Evolutionary conservation across 192 early-diverging fungal species (phyloP).

Genomic region (Coemansia sp.): DNA sequence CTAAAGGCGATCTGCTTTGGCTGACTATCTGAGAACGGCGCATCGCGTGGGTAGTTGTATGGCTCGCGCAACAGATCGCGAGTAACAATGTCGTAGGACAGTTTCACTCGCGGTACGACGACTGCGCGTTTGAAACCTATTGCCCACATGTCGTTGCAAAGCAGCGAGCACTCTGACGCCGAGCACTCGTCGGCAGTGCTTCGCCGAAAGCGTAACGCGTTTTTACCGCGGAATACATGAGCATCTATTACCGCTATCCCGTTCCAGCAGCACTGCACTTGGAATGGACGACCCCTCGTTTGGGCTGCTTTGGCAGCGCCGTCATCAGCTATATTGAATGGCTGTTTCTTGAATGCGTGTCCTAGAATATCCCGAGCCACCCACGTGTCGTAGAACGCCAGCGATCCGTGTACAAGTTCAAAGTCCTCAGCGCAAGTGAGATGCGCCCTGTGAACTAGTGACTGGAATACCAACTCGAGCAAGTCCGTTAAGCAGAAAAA

Average conservation of each 20-base stretch:
- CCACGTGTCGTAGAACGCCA: conserved; percentile 55
- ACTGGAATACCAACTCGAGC: conserved; percentile 52
- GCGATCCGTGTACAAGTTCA: conserved; percentile 26
- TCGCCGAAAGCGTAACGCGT: conserved; percentile 24
- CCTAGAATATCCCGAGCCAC: conserved; percentile 54
- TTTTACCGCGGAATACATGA: conserved; percentile 19
- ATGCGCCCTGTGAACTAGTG: conserved; percentile 42
- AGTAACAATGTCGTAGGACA: conserved; percentile 41
- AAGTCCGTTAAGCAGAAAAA: conserved; percentile 54
- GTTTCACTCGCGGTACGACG: conserved; percentile 51
- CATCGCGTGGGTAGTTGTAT: conserved; percentile 23
- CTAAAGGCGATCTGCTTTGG: conserved; percentile 16
- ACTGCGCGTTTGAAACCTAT: conserved; percentile 32
- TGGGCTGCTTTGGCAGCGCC: conserved; percentile 17
- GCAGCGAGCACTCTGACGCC: conserved; percentile 55
- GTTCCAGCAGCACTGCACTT: conserved; percentile 57
- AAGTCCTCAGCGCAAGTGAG: conserved; percentile 56
- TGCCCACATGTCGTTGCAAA: conserved; percentile 53
- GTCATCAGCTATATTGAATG: conserved; percentile 45
- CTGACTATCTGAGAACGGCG: conserved; percentile 14
- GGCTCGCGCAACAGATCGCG: conserved; percentile 35
- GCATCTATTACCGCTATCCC: conserved; percentile 48
- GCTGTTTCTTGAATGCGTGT: conserved; percentile 28
- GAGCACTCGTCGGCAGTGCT: conserved; percentile 40
- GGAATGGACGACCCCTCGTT: conserved; percentile 34